Evolutionary conservation across 768 basidiomycete species (phyloP).

Genomic region (Suillus brevipes): DNA sequence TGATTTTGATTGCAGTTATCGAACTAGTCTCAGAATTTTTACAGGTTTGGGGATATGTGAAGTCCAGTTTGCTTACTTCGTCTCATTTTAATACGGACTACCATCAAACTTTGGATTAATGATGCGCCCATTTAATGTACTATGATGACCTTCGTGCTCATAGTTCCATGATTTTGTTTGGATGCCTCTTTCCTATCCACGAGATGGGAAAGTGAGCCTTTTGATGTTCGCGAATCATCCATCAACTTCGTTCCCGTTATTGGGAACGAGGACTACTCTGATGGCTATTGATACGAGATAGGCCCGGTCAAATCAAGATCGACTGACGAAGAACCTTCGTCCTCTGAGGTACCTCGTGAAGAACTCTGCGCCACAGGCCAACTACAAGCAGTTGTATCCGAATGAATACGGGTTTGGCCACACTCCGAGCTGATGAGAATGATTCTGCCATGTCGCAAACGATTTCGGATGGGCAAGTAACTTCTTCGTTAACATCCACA

Average conservation of each 20-base stretch:
- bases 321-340: background rate
- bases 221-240: background rate
- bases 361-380: background rate
- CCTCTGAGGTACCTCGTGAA: background rate
- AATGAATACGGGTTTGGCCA: background rate
- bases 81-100: background rate
- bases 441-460: background rate
- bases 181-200: background rate
- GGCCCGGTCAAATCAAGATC: background rate
- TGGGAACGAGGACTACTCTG: background rate
- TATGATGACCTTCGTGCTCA: background rate
- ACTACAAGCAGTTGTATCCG: background rate
- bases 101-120: constrained; percentile 3
- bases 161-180: background rate
- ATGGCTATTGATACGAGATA: background rate
- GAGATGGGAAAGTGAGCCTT: background rate
- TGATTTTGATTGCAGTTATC: background rate
- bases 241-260: background rate
- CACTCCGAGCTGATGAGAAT: constrained; percentile 2
- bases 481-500: background rate
- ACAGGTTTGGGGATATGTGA: constrained; percentile 29
- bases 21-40: background rate
- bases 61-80: background rate
- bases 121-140: background rate
- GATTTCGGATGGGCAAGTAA: background rate